Conservation (phyloP, 495 filamentous ascomycete genomes). For the Thozetella sp. region DNA sequence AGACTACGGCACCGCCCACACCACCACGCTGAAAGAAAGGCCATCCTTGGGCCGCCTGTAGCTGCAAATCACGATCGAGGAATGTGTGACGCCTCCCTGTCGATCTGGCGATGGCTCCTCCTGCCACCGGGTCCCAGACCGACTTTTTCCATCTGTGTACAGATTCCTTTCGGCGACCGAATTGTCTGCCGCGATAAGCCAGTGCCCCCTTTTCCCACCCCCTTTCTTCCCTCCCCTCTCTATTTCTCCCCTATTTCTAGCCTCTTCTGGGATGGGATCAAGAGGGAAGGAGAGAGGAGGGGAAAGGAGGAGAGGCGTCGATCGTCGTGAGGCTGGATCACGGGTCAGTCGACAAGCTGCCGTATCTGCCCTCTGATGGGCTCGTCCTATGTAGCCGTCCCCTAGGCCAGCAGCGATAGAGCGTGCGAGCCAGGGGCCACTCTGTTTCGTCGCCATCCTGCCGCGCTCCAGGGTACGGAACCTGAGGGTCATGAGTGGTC, state of each 20-base stretch:
- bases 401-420: background rate
- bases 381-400: background rate
- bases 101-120: background rate
- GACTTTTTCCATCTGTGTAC: background rate
- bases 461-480: background rate
- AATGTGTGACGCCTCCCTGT: background rate
- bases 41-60: background rate
- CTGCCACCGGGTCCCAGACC: background rate
- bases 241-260: background rate
- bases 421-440: background rate
- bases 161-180: background rate
- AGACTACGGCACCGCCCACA: slow-evolving; percentile 1
- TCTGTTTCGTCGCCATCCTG: background rate
- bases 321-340: background rate
- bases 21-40: background rate
- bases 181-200: background rate
- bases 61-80: slow-evolving; percentile 2
- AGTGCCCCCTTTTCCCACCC: no score
- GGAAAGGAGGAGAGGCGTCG: background rate
- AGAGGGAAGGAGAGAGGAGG: background rate
- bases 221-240: background rate
- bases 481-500: background rate
- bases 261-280: background rate
- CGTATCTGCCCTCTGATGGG: background rate
- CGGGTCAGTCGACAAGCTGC: background rate